Conservation (phyloP, 1,284 basidiomycete species). For the Cutaneotrichosporon cavernicola region DNA sequence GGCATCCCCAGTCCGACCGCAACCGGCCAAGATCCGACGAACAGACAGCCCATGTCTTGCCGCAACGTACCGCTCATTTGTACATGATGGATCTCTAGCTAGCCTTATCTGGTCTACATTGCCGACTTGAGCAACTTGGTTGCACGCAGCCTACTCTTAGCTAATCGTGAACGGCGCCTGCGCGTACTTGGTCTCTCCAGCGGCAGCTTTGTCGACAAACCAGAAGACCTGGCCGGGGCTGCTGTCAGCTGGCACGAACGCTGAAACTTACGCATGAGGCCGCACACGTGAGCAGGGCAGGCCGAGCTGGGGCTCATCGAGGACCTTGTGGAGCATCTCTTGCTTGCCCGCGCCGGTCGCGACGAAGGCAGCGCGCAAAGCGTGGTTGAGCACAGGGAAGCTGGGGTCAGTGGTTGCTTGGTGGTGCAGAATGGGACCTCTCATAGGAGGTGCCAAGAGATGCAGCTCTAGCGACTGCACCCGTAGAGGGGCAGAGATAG, state of each 20-base stretch:
- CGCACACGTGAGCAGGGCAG: constrained; percentile 81
- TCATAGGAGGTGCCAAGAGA: not conserved
- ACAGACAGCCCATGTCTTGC: not conserved
- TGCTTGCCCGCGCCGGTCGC: constrained; percentile 79
- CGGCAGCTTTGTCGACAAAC: constrained; percentile 83
- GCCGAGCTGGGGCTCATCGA: constrained; percentile 77
- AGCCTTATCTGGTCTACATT: constrained; percentile 3
- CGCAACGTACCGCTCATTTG: not conserved
- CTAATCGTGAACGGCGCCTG: constrained; percentile 39
- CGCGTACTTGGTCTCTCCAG: constrained; percentile 57
- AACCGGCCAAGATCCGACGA: not conserved
- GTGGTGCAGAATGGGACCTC: not conserved
- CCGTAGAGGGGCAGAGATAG: not conserved
- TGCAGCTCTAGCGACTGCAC: not conserved
- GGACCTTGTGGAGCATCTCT: constrained; percentile 68
- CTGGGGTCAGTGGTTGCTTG: constrained; percentile 24
- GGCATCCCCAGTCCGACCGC: not conserved
- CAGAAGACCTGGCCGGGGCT: constrained; percentile 81
- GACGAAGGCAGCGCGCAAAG: constrained; percentile 81
- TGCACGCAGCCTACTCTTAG: constrained; percentile 6
- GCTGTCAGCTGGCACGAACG: not conserved
- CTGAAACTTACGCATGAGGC: constrained; percentile 58
- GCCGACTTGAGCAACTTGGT: not conserved
- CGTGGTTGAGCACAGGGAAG: constrained; percentile 89
- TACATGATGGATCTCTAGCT: constrained; percentile 2